Percentiles rank a stretch among this genome's conserved stretches.
Evolutionary conservation across 192 early-diverging fungal genomes (phyloP).

Genomic region (Coemansia sp.): DNA sequence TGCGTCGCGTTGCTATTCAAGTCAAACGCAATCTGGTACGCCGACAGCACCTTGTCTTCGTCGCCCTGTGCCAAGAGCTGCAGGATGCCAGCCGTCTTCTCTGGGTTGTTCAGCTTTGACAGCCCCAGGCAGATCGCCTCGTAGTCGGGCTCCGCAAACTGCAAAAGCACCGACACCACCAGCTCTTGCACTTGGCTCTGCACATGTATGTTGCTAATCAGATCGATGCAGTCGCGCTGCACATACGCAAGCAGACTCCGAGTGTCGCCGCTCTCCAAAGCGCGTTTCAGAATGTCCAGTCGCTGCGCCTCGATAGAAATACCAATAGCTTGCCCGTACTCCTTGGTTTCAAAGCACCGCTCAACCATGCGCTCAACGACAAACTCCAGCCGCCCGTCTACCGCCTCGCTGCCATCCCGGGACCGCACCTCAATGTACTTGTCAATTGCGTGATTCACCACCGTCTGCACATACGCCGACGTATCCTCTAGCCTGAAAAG

Average conservation of each 20-base stretch:
- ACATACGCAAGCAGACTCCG: conserved; percentile 77
- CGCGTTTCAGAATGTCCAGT: conserved; percentile 85
- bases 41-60: conserved; percentile 66
- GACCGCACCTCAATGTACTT: conserved; percentile 83
- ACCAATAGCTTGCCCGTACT: conserved; percentile 83
- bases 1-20: conserved; percentile 95
- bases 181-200: conserved; percentile 66
- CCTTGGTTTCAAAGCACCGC: conserved; percentile 78
- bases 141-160: conserved; percentile 77
- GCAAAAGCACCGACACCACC: conserved; percentile 44
- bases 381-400: conserved; percentile 77
- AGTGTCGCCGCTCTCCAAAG: conserved; percentile 67
- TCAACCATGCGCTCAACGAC: conserved; percentile 95
- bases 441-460: conserved; percentile 83
- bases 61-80: conserved; percentile 61
- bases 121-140: conserved; percentile 87
- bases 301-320: conserved; percentile 91
- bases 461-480: conserved; percentile 89
- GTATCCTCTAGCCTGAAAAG: conserved; percentile 79
- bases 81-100: conserved; percentile 70
- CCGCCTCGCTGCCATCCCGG: conserved; percentile 44
- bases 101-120: conserved; percentile 82
- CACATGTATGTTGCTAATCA: conserved; percentile 58
- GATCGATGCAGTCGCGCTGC: conserved; percentile 76
- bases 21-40: conserved; percentile 98